A percentile compares a stretch with the other conserved stretches of the same genome.
Evolutionary conservation across 768 basidiomycete genomes (phyloP).

Genomic region (Serpula lacrymans): DNA sequence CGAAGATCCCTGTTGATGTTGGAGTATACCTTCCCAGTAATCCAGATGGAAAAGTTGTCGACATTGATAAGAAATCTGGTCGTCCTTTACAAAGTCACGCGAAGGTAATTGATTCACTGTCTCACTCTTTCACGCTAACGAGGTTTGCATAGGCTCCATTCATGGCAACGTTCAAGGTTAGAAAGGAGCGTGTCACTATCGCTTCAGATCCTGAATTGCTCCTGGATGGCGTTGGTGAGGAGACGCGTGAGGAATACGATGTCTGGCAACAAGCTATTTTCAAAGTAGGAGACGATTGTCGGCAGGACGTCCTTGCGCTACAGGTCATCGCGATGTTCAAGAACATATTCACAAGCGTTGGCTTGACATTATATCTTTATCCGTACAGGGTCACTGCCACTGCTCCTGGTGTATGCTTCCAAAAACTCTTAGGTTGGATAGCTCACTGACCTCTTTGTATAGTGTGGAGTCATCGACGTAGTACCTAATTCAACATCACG

Average conservation of each 20-base stretch:
- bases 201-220: conserved; percentile 72
- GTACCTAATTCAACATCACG: conserved; percentile 97
- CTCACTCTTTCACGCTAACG: conserved; percentile 4
- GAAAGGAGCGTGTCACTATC: conserved; percentile 73
- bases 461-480: conserved; percentile 99
- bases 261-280: conserved; percentile 99
- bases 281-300: conserved; percentile 99
- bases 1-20: conserved; percentile 87
- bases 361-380: conserved; percentile 86
- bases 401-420: conserved; percentile 77
- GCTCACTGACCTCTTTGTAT: conserved; percentile 6
- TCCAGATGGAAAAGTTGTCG: conserved; percentile 94
- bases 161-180: conserved; percentile 99
- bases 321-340: conserved; percentile 99
- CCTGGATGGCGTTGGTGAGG: conserved; percentile 55
- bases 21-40: conserved; percentile 98
- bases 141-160: conserved; percentile 78
- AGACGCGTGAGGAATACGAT: conserved; percentile 67
- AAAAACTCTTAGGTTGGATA: neutral
- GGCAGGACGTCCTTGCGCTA: conserved; percentile 96
- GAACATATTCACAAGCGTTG: conserved; percentile 88
- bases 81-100: conserved; percentile 96
- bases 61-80: conserved; percentile 95
- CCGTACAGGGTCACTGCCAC: conserved; percentile 98
- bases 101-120: conserved; percentile 53